Evolutionary conservation across 257 asterid species (phyloP), one percentile per base, ranked within the genome.

Genomic region (Schizonepeta tenuifolia): DNA sequence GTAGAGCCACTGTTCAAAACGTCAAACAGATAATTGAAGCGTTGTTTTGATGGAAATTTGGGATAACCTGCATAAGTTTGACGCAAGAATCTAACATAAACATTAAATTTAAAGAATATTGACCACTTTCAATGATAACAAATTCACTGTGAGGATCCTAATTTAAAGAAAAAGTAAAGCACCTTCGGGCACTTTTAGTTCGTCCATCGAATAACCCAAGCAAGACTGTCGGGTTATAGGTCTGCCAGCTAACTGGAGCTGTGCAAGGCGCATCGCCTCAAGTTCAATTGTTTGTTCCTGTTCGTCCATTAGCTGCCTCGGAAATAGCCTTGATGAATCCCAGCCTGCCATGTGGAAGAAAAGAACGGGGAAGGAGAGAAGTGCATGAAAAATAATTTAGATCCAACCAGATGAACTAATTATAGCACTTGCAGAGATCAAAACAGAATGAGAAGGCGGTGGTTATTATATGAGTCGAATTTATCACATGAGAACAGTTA

Each of bases 191-290:
- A 79, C 58, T 77, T 74, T 79, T 1, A 80, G 82, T 65, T 83
- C 88, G 10, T 84, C 87, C 89, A 80, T 75, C 51, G 92, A 80
- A 79, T 77, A 53, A 66, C 79, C 71, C 28, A 75, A 77, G 77
- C 72, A 75, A 55, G 86, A 46, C 36, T 67, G 93, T 38, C 36
- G 46, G 43, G 67, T 74, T 38, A 57, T 28, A 67, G 84, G 85
- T 56, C 78, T 86, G 40, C 80, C 57, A 38, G 83, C 78, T 8
- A 93, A 51, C 63, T 81, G 92, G 63, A 90, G 81, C 69, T 86
- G 85, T 40, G 96, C 80, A 72, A 89, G 82, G 56, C 84, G 96
- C 80, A 70, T 71, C 0, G 78, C 67, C 87, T 87, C 92, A 18
- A 61, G 72, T 76, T 93, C 93, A 70, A 90, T 75, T 60, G 81